Evolutionary conservation across 2,329 filamentous ascomycete species (phyloP), one percentile per base, ranked within the genome.

Genomic region (Pezicula radicicola): DNA sequence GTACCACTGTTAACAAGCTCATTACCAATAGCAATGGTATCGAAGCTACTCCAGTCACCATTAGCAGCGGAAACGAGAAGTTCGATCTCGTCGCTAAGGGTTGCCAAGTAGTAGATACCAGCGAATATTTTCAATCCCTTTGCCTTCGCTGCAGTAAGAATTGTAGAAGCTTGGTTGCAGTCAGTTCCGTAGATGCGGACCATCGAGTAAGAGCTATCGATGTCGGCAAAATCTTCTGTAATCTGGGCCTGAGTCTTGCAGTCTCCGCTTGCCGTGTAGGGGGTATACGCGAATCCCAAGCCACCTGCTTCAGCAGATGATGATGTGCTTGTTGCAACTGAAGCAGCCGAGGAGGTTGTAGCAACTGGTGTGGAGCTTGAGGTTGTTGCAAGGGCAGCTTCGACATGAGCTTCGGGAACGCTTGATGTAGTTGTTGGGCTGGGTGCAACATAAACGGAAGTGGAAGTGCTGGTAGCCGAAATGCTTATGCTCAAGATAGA

Each of bases 171-270:
- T 67, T 92, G 87, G 63, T 89, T 74, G 68, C 91, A 95, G 68
- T 91, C 89, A 52, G 84, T 83, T 48, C 90, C 91, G 65, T 96
- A 96, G 64, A 89, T 80, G 47, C 91, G 88, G 50, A 95, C 73
- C 35, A 84, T 69, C 16, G 76, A 75, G 69, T 87, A 91, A 13
- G 70, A 68, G 19, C 70, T 66, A 13, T 72, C 73, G 27, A 83
- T 73, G 48, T 70, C 70, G 15, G 72, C 70, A 60, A 94, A 81
- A 63, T 96, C 90, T 18, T 71, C 65, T 54, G 80, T 74, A 48
- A 95, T 77, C 60, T 89, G 74, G 1, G 73, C 70, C 49, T 77
- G 72, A 6, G 78, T 74, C 68, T 93, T 94, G 78, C 90, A 95
- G 51, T 70, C 70, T 28, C 79, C 74, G 53, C 80, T 75, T 42